Evolutionary conservation across 768 basidiomycete genomes (phyloP), one percentile per base, ranked within the genome.

Genomic region (Lentinula guzmanii): DNA sequence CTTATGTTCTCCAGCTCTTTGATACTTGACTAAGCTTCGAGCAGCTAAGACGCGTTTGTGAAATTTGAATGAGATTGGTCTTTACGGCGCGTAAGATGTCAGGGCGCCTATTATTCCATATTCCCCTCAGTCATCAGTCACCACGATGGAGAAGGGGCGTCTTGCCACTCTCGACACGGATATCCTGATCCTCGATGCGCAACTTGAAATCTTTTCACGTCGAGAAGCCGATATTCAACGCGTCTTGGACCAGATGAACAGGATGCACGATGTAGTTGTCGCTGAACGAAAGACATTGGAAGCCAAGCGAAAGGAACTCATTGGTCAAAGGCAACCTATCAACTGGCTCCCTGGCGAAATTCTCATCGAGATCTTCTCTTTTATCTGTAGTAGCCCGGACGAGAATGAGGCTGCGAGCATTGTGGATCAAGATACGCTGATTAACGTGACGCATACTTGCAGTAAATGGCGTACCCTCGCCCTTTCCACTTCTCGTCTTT

Each of bases 331-430:
- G 51, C 71, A 76, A 28, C 82, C 82, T 15, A 74, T 82, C 60
- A 77, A 81, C 63, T 80, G 79, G 76, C 75, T 84, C 51, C 82
- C 83, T 13, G 62, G 73, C 41, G 83, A 84, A 63, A 68, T 83
- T 18, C 75, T 84, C 45, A 64, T 72, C 42, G 72, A 77, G 6
- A 74, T 83, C 56, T 84, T 84, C 62, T 31, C 68, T 16, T 60
- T 64, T n/a, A 61, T 63, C 41, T 54, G 62, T 56, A 68, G 73
- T 31, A 66, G 67, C 41, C 54, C 64, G 39, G 65, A 67, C 62
- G 70, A 72, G 42, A 65, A 70, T 56, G 65, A 64, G 59, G 37
- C 64, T 28, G 72, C 71, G 50, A 50, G 66, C 24, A 60, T 66
- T 52, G 70, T 68, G 54, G 63, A 68, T 33, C 72, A 73, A 62